A percentile compares a stretch with the other conserved stretches of the same genome.
phyloP scores from a whole-genome alignment of 2,329 filamentous ascomycete genomes.

The Lachnellula willkommii region DNA sequence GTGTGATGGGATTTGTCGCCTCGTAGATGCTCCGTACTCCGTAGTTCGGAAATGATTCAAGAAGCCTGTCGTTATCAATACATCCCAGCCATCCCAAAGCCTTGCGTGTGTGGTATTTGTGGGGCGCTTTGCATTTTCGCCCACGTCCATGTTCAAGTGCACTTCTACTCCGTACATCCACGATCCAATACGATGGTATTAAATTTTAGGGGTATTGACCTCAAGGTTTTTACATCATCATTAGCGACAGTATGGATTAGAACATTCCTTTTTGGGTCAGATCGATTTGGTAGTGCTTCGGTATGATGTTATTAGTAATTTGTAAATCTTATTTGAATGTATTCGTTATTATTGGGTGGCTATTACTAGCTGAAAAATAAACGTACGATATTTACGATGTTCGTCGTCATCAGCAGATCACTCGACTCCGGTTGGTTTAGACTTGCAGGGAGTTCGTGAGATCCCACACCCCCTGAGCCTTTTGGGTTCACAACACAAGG shows the following conservation, averaged over 20 bases:
- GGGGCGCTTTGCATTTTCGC: not conserved
- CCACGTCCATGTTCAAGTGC: not conserved
- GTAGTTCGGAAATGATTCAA: slow-evolving; percentile 16
- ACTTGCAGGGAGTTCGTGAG: slow-evolving; percentile 13
- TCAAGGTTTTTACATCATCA: not conserved
- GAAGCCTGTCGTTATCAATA: not conserved
- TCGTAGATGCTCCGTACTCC: not conserved
- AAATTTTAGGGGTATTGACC: not conserved
- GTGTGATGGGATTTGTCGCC: slow-evolving; percentile 5
- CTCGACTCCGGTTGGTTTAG: slow-evolving; percentile 18
- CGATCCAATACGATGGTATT: no score
- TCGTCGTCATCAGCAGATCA: slow-evolving; percentile 16
- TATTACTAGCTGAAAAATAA: not conserved
- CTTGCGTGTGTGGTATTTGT: not conserved
- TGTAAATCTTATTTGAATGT: no score
- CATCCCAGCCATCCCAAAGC: not conserved
- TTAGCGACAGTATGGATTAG: no score
- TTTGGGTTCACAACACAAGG: slow-evolving; percentile 12
- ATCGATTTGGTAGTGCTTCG: not conserved
- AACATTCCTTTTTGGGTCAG: no score
- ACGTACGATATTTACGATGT: not conserved
- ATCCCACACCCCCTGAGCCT: slow-evolving; percentile 6
- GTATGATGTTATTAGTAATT: not conserved
- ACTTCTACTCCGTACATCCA: not conserved
- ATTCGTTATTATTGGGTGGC: not conserved